Conservation (phyloP, 1,139 yeast genomes). For the Protomyces lactucae-debilis region DNA sequence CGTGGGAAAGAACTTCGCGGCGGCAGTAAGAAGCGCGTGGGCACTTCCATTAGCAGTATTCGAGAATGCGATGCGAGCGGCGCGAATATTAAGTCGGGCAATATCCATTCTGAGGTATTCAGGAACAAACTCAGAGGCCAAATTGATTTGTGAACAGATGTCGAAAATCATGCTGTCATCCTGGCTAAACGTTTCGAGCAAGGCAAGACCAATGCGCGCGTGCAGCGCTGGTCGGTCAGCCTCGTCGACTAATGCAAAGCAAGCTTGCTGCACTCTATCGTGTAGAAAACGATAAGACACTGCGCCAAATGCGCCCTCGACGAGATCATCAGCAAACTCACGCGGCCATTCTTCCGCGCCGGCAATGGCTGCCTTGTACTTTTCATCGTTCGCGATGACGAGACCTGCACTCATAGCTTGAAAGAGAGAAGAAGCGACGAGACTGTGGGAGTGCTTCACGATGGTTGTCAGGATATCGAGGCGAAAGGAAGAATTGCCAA, state of each 20-base stretch:
- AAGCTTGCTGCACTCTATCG: constrained; percentile 27
- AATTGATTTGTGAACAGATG: constrained; percentile 20
- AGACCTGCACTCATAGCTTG: constrained; percentile 18
- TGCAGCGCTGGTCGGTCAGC: constrained; percentile 6
- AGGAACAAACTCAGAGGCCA: background rate
- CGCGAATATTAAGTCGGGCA: constrained; percentile 14
- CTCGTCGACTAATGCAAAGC: constrained; percentile 9
- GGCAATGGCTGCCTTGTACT: constrained; percentile 14
- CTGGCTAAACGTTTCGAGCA: background rate
- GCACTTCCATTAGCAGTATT: constrained; percentile 18
- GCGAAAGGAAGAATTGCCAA: constrained; percentile 19
- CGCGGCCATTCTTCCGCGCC: background rate
- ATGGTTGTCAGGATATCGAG: constrained; percentile 8
- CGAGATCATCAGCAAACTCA: background rate
- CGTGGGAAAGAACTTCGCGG: background rate
- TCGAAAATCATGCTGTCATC: constrained; percentile 13
- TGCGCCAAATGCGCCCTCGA: background rate
- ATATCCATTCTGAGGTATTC: background rate
- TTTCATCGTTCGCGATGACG: constrained; percentile 8
- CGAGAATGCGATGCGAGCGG: constrained; percentile 15
- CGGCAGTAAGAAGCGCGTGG: background rate
- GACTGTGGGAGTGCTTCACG: background rate
- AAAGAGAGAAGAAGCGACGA: constrained; percentile 9
- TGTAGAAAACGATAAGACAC: constrained; percentile 25
- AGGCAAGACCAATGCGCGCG: constrained; percentile 2